Percentiles rank a stretch among this genome's conserved stretches.
phyloP scores from a whole-genome alignment of 257 asterid genomes.

The Primulina huaijiensis region DNA sequence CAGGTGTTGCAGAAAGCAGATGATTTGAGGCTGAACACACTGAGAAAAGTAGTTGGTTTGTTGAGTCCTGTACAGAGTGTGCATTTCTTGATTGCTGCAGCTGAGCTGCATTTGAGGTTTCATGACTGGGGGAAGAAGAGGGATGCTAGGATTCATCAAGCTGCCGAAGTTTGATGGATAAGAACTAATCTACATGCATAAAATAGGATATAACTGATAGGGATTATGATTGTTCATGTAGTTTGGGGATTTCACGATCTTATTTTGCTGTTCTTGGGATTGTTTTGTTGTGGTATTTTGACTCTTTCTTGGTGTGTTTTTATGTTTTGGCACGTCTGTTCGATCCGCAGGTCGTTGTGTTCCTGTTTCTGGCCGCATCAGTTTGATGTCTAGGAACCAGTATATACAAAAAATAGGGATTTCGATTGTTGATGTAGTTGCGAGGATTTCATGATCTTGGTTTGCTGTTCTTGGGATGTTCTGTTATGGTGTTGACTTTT shows the following conservation, averaged over 20 bases:
- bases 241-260: not conserved
- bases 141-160: conserved; percentile 28
- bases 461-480: not conserved
- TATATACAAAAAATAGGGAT: not conserved
- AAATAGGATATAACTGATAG: not conserved
- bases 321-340: not conserved
- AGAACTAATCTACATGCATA: not conserved
- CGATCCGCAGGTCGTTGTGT: not conserved
- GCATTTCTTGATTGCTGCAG: conserved; percentile 72
- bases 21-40: conserved; percentile 56
- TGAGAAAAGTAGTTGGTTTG: conserved; percentile 32
- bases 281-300: not conserved
- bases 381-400: not conserved
- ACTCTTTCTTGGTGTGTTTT: not conserved
- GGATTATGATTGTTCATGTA: not conserved
- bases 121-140: conserved; percentile 69
- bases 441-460: not conserved
- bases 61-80: conserved; percentile 47
- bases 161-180: not conserved
- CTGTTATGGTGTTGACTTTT: not conserved
- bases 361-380: not conserved
- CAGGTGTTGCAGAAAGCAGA: conserved; percentile 46
- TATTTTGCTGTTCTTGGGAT: not conserved
- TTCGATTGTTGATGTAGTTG: not conserved
- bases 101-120: conserved; percentile 64